A percentile compares a stretch with the other conserved stretches of the same genome.
Conservation (phyloP, 2,329 filamentous ascomycete genomes). For the Penicillium sp. region DNA sequence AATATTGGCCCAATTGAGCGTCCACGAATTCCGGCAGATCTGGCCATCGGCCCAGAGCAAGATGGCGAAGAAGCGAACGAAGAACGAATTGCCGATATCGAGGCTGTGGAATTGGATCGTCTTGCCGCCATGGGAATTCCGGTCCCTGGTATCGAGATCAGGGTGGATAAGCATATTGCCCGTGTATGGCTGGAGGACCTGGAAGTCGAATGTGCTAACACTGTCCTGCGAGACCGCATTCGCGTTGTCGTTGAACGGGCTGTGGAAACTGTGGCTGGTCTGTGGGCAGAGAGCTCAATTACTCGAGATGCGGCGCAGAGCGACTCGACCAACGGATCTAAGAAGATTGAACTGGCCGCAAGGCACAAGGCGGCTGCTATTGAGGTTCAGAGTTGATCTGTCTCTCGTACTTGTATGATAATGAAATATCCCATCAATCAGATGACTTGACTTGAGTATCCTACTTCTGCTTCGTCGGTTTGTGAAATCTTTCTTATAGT, state of each 20-base stretch:
- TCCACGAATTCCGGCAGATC: conserved; percentile 48
- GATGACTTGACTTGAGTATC: background rate
- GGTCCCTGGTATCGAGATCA: conserved; percentile 82
- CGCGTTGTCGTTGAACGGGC: conserved; percentile 85
- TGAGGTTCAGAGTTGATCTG: conserved; percentile 25
- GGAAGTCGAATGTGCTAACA: conserved; percentile 80
- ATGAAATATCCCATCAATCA: background rate
- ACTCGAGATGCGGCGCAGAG: conserved; percentile 22
- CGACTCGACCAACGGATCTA: conserved; percentile 20
- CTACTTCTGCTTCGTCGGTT: background rate
- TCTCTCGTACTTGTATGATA: conserved; percentile 3
- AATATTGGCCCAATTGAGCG: conserved; percentile 67
- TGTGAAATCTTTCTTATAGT: background rate
- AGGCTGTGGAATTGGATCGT: conserved; percentile 67
- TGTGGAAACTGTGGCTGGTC: conserved; percentile 77
- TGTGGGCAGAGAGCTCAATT: conserved; percentile 46
- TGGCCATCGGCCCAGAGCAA: conserved; percentile 17
- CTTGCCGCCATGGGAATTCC: conserved; percentile 82
- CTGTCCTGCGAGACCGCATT: conserved; percentile 76
- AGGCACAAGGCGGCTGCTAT: conserved; percentile 23
- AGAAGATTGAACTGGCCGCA: conserved; percentile 17
- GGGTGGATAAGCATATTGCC: conserved; percentile 80
- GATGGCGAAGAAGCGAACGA: conserved; percentile 39
- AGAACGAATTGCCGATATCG: conserved; percentile 51
- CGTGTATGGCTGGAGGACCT: conserved; percentile 89